phyloP scores from a whole-genome alignment of 345 rosid genomes.

The Raphanus raphanistrum region DNA sequence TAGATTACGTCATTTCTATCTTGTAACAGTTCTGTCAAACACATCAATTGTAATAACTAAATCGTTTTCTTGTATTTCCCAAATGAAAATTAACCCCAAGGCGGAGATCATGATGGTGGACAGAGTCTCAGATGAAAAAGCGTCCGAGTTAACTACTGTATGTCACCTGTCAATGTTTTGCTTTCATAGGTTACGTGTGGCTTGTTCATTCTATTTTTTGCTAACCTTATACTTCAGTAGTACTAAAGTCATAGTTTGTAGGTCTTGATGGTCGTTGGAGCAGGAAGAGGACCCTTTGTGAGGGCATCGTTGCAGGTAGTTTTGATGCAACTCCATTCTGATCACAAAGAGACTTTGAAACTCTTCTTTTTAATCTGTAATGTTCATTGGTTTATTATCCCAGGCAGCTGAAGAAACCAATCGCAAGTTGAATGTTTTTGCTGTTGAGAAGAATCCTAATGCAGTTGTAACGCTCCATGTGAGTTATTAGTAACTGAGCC shows the following conservation, averaged over 20 bases:
- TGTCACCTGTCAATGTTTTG: slow-evolving; percentile 34
- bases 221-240: background rate
- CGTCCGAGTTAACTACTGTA: slow-evolving; percentile 64
- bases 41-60: background rate
- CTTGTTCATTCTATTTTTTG: slow-evolving; percentile 14
- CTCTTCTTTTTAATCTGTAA: background rate
- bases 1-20: slow-evolving; percentile 22
- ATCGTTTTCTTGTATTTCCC: too few relatives aligned
- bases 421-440: slow-evolving; percentile 78
- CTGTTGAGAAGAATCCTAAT: slow-evolving; percentile 98
- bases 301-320: slow-evolving; percentile 95
- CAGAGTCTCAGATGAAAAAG: slow-evolving; percentile 72
- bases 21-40: background rate
- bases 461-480: slow-evolving; percentile 98
- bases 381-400: slow-evolving; percentile 31
- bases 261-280: slow-evolving; percentile 99
- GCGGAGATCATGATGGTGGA: too few relatives aligned
- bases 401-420: slow-evolving; percentile 99
- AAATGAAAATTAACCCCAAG: too few relatives aligned
- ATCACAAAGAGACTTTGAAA: slow-evolving; percentile 23
- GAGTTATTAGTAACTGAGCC: slow-evolving; percentile 38
- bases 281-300: slow-evolving; percentile 98
- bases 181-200: slow-evolving; percentile 12
- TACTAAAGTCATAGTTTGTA: slow-evolving; percentile 19
- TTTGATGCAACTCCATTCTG: slow-evolving; percentile 21